Conservation (phyloP, 2,329 filamentous ascomycete species). For the Aspergillus sp. region DNA sequence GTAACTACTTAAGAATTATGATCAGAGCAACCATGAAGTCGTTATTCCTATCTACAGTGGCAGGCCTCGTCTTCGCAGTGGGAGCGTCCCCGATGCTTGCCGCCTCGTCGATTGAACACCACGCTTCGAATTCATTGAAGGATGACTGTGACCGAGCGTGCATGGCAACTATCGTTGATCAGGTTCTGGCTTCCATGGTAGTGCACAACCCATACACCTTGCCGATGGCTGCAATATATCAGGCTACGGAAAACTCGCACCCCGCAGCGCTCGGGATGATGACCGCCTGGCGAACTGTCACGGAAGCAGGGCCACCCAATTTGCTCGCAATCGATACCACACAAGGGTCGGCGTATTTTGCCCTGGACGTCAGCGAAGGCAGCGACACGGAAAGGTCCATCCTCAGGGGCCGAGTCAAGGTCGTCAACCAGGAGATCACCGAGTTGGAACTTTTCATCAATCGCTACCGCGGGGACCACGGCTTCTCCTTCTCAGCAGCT, state of each 20-base stretch:
- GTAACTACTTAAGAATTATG: no score
- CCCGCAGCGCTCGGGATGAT: neutral
- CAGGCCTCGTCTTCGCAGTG: no score
- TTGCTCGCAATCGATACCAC: neutral
- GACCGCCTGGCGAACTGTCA: constrained; percentile 2
- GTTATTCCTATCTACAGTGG: no score
- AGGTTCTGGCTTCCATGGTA: neutral
- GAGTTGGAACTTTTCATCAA: constrained; percentile 2
- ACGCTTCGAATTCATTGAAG: no score
- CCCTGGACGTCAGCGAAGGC: neutral
- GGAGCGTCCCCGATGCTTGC: no score
- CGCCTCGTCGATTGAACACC: no score
- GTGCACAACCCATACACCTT: neutral
- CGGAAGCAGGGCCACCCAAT: neutral
- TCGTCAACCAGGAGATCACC: neutral
- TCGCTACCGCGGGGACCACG: constrained; percentile 4
- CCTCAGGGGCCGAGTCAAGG: neutral
- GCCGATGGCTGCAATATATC: neutral
- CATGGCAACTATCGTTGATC: neutral
- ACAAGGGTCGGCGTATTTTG: neutral
- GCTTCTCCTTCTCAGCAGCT: neutral
- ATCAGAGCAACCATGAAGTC: no score
- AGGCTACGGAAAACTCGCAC: constrained; percentile 5
- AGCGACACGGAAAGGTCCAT: neutral
- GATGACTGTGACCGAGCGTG: neutral